These are phyloP conservation scores for Extremus antarcticus DNA, from an alignment of 495 filamentous ascomycete genomes.

Conservation along the genomic window DNA sequence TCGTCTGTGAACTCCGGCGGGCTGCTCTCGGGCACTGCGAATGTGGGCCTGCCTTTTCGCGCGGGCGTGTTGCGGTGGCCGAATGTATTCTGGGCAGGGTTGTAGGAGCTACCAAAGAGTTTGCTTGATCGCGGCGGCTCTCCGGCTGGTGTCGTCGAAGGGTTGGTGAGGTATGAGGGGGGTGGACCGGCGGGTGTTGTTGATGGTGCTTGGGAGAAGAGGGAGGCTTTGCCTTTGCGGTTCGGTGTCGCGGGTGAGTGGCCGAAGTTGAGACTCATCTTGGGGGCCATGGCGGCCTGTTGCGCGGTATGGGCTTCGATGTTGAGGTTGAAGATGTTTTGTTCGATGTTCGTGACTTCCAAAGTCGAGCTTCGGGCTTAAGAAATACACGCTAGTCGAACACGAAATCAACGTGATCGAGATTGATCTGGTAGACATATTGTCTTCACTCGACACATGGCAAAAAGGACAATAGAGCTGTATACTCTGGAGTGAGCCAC, in stretches of 20 bases:
- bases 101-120: conserved; percentile 50
- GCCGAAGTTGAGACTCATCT: background rate
- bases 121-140: conserved; percentile 51
- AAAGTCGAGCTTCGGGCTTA: too few relatives aligned
- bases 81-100: conserved; percentile 14
- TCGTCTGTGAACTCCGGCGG: conserved; percentile 24
- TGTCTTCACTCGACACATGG: too few relatives aligned
- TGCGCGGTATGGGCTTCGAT: background rate
- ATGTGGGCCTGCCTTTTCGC: conserved; percentile 15
- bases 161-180: conserved; percentile 20
- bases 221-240: conserved; percentile 6
- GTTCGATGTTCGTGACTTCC: too few relatives aligned
- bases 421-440: too few relatives aligned
- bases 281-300: background rate
- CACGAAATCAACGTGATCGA: too few relatives aligned
- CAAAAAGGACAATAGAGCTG: too few relatives aligned
- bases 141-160: conserved; percentile 69
- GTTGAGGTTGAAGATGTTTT: background rate
- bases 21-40: conserved; percentile 18
- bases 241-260: conserved; percentile 11
- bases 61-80: conserved; percentile 5
- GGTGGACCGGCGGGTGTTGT: conserved; percentile 18
- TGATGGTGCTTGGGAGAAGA: conserved; percentile 13
- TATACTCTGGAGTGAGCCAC: too few relatives aligned
- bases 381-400: too few relatives aligned